Evolutionary conservation across 2,329 filamentous ascomycete species (phyloP), one percentile per base, ranked within the genome.

Genomic region (Metarhizium anisopliae): DNA sequence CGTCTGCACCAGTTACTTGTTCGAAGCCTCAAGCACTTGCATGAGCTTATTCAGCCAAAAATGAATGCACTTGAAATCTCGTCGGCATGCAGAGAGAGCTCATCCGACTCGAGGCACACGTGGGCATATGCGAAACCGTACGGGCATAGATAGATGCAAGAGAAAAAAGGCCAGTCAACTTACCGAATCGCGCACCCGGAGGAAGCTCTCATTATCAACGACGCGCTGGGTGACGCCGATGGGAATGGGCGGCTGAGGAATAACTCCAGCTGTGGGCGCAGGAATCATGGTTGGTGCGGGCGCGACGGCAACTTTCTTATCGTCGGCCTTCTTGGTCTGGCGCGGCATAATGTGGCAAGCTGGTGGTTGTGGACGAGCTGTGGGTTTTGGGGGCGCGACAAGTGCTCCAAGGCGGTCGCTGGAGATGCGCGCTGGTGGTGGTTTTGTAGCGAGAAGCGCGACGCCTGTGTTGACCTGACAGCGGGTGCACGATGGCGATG

Each of bases 131-230:
- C 25, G 1, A 25, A 25, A 3, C 11, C 14, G 8, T 11, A 40
- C 5, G 5, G 14, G 38, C 5, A 40, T 16, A 16, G 8, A 11
- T 40, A 11, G 8, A 16, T n/a, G 20, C 6, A 30, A 32, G 43
- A 47, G 51, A 54, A 58, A 52, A 18, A 50, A 55, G 38, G n/a
- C 6, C 47, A 54, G 56, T 5, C 2, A 49, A 75, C 88, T 81
- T 85, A 95, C 90, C 69, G 84, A 86, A 69, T 95, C 90, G 66
- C 90, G 83, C 51, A 91, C 90, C 67, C 86, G 80, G 58, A 89
- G 80, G 69, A 93, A 93, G 70, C 89, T 86, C 57, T 90, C 86
- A 56, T 87, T 79, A 59, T 90, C 83, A 61, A 88, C 82, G 47
- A 76, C 66, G 56, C 69, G 70, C 58, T 69, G 65, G 52, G 65